A percentile compares a stretch with the other conserved stretches of the same genome.
Conservation (phyloP, 805 yeast species). For the Spencermartinsiella europaea region DNA sequence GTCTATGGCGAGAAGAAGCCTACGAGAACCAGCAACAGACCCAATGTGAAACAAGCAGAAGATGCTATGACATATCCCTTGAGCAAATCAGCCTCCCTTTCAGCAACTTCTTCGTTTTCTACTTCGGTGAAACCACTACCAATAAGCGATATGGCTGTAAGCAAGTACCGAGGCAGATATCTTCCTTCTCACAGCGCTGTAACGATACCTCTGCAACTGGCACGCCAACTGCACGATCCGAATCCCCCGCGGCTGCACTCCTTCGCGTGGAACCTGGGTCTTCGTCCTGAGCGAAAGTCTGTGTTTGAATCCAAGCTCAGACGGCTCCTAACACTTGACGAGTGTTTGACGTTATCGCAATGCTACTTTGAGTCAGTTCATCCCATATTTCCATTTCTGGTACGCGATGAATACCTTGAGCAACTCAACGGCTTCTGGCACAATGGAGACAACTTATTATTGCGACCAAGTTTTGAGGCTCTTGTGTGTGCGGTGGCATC, state of each 20-base stretch:
- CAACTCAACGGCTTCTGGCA: background rate
- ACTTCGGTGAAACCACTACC: too few species aligned
- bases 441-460: background rate
- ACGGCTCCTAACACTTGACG: background rate
- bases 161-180: too few species aligned
- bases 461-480: background rate
- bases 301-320: background rate
- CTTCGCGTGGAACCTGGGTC: background rate
- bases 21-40: too few species aligned
- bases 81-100: too few species aligned
- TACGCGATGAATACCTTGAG: background rate
- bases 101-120: too few species aligned
- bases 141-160: too few species aligned
- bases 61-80: too few species aligned
- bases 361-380: background rate
- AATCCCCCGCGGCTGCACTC: conserved; percentile 1
- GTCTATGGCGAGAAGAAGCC: too few species aligned
- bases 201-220: too few species aligned
- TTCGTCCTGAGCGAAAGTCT: background rate
- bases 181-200: too few species aligned
- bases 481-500: background rate
- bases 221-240: background rate
- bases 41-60: too few species aligned
- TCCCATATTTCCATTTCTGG: background rate
- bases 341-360: background rate